A percentile compares a stretch with the other conserved stretches of the same genome.
phyloP scores from a whole-genome alignment of 1,284 basidiomycete genomes.

The Phellinidium pouzarii region DNA sequence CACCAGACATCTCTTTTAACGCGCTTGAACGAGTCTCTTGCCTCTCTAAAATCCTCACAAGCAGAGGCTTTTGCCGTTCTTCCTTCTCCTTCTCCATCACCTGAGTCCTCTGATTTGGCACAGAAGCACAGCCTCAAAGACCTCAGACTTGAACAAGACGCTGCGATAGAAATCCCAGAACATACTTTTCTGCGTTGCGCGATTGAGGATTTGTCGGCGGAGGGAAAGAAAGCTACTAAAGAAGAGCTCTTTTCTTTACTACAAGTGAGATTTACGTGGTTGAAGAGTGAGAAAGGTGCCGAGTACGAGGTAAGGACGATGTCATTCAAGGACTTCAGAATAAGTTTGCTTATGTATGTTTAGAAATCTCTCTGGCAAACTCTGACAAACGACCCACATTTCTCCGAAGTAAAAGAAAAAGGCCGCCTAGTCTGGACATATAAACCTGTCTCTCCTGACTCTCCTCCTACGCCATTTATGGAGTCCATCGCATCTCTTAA shows the following conservation, averaged over 20 bases:
- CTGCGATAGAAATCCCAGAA: conserved; percentile 36
- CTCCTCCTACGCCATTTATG: conserved; percentile 37
- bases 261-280: conserved; percentile 50
- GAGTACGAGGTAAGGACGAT: conserved; percentile 41
- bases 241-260: conserved; percentile 53
- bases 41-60: conserved; percentile 46
- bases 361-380: conserved; percentile 57
- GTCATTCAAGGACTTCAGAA: neutral
- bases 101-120: conserved; percentile 42
- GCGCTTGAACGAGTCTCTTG: conserved; percentile 46
- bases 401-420: conserved; percentile 30
- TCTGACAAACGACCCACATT: conserved; percentile 46
- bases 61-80: conserved; percentile 45
- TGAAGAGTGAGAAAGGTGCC: conserved; percentile 43
- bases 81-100: conserved; percentile 43
- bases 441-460: conserved; percentile 29
- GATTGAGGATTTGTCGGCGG: conserved; percentile 41
- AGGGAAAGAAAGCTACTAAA: conserved; percentile 41
- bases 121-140: conserved; percentile 43
- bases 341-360: neutral
- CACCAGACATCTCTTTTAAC: conserved; percentile 53
- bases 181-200: conserved; percentile 56
- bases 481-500: conserved; percentile 41
- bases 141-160: conserved; percentile 27
- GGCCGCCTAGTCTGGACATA: conserved; percentile 47